Base-by-base conservation (phyloP, 192 early-diverging fungal species). In the Coemansia nantahalensis region DNA sequence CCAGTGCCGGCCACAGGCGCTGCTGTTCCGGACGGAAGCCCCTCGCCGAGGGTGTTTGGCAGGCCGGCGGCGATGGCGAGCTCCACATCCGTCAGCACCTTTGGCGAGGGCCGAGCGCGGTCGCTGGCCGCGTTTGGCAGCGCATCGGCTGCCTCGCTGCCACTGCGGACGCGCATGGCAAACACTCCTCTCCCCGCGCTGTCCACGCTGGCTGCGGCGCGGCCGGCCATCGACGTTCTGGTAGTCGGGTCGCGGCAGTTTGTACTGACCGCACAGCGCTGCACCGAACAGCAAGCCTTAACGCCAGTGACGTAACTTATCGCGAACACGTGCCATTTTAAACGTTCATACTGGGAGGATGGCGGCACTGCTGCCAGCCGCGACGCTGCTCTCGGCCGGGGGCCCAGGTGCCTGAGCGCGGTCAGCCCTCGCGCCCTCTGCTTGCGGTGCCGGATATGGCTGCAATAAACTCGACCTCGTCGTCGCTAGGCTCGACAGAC, bases 241-340 rank as follows among this genome's bases (percentile, higher is more conserved):
- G 70, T 74, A 8, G 66, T 63, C 8, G 70, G 70, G 3, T 61
- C 70, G 4, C 65, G 60, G 28, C 46, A 45, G 23, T 74, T 74
- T 54, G 57, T 74, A 12, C 70, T 58, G 37, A 58, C 70, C 1
- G 58, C 62, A 7, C 35, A 65, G 13, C 39, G 42, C n/a, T n/a
- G n/a, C n/a, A n/a, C n/a, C n/a, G n/a, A n/a, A n/a, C n/a, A n/a
- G n/a, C n/a, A n/a, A n/a, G n/a, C n/a, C n/a, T n/a, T n/a, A n/a
- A n/a, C n/a, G n/a, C n/a, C n/a, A n/a, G n/a, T n/a, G n/a, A n/a
- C n/a, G n/a, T n/a, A n/a, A n/a, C n/a, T n/a, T n/a, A n/a, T n/a
- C n/a, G n/a, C n/a, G n/a, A n/a, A n/a, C n/a, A n/a, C n/a, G n/a
- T n/a, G n/a, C n/a, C n/a, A n/a, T 24, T 28, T 9, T 21, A 13